phyloP scores from a whole-genome alignment of 2,329 filamentous ascomycete genomes.

The Davidsoniella australis region DNA sequence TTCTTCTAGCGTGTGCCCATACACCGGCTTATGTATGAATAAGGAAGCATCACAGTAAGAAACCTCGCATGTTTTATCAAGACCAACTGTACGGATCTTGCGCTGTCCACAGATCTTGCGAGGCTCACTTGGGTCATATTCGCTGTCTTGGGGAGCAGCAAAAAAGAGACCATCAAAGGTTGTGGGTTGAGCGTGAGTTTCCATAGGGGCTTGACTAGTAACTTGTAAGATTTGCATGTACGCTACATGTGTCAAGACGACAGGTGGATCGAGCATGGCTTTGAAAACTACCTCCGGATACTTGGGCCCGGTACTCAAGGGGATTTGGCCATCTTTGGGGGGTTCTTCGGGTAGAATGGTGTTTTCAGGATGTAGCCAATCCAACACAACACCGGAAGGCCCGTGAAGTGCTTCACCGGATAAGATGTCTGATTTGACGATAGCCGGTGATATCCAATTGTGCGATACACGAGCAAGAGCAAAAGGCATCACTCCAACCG shows the following conservation, averaged over 20 bases:
- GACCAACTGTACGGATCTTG: slow-evolving; percentile 18
- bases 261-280: slow-evolving; percentile 55
- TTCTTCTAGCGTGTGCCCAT: slow-evolving; percentile 46
- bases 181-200: slow-evolving; percentile 26
- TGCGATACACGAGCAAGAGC: slow-evolving; percentile 42
- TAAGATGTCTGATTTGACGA: slow-evolving; percentile 39
- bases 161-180: slow-evolving; percentile 44
- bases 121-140: slow-evolving; percentile 39
- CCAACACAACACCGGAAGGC: slow-evolving; percentile 28
- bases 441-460: slow-evolving; percentile 51
- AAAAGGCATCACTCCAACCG: slow-evolving; percentile 25
- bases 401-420: slow-evolving; percentile 25
- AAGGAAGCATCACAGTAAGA: slow-evolving; percentile 33
- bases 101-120: slow-evolving; percentile 29
- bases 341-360: slow-evolving; percentile 33
- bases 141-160: slow-evolving; percentile 30
- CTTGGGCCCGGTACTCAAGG: slow-evolving; percentile 31
- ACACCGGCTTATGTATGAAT: slow-evolving; percentile 56
- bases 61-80: slow-evolving; percentile 12
- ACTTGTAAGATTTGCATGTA: slow-evolving; percentile 43
- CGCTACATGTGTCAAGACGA: slow-evolving; percentile 49
- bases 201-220: slow-evolving; percentile 23
- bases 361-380: slow-evolving; percentile 59
- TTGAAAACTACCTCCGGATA: slow-evolving; percentile 59
- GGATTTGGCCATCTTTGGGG: slow-evolving; percentile 23